A percentile compares a stretch with the other conserved stretches of the same genome.
These are phyloP conservation scores for Rhodotorula babjevae DNA, from an alignment of 768 basidiomycete genomes.

Conservation along the genomic window DNA sequence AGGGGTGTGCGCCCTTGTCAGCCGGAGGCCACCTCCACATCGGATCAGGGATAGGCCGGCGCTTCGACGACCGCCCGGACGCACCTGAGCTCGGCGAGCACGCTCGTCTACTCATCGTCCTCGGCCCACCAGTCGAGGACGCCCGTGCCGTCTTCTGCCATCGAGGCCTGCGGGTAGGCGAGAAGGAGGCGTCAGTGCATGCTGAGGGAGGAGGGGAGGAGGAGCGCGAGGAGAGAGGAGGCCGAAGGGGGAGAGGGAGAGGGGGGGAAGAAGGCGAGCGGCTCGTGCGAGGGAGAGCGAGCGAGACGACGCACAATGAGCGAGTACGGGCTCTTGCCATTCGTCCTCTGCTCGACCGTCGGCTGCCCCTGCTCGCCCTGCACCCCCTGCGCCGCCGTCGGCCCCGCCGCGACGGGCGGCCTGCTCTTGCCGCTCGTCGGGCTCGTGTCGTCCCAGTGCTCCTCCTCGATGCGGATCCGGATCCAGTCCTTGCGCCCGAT, in stretches of 20 bases:
- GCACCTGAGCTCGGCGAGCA: too few relatives aligned
- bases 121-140: conserved; percentile 49
- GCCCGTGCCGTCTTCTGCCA: conserved; percentile 49
- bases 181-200: too few relatives aligned
- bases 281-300: too few relatives aligned
- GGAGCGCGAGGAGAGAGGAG: too few relatives aligned
- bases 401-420: not conserved
- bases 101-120: not conserved
- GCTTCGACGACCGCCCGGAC: too few relatives aligned
- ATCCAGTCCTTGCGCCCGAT: conserved; percentile 40
- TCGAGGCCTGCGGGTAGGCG: conserved; percentile 45
- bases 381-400: not conserved
- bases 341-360: not conserved
- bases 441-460: conserved; percentile 40
- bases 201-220: not conserved
- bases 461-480: conserved; percentile 40
- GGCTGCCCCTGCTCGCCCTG: not conserved
- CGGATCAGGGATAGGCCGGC: too few relatives aligned
- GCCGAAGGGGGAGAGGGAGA: too few relatives aligned
- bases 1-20: too few relatives aligned
- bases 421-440: conserved; percentile 30
- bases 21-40: too few relatives aligned
- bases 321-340: conserved; percentile 45
- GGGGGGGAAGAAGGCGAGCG: not conserved
- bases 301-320: conserved; percentile 43